Evolutionary conservation across 2,329 filamentous ascomycete genomes (phyloP), one percentile per base, ranked within the genome.

Genomic region (Penicillium sp.): DNA sequence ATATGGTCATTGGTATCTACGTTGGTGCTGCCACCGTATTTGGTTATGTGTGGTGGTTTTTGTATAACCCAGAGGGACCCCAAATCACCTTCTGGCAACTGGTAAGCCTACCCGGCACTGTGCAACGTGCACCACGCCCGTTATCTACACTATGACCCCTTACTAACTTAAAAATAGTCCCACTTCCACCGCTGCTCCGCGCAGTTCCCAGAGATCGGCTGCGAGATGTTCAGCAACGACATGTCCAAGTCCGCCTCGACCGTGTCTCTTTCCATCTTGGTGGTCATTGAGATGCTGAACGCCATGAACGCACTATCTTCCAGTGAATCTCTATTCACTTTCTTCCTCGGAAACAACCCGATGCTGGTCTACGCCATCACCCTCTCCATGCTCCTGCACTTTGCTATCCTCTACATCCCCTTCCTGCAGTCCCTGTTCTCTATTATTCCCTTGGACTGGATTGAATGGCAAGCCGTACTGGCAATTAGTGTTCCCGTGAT

Each of bases 31-130:
- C 94, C 50, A 99, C 94, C 3, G 95, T 99, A 18, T 92, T 89
- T 69, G 94, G 95, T 42, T 99, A 99, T 71, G 93, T 91, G n/a
- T 99, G 94, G 94, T 99, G 92, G 91, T 99, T 97, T 81, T 92
- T 99, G 89, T 96, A 89, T 81, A 93, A 97, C 79, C 78, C 87
- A 8, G 86, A 87, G 63, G 94, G 94, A 0, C 94, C 94, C 21
- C 90, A 96, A 74, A 96, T 99, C 75, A 87, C 81, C 59, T 96
- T 97, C 79, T 89, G 84, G 74, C 91, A 99, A 72, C 81, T 99
- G 63, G 81, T 83, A 75, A 74, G 79, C 74, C 44, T 34, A 13
- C 13, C 28, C 28, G n/a, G n/a, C n/a, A n/a, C n/a, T n/a, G n/a
- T n/a, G n/a, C n/a, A n/a, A n/a, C n/a, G n/a, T n/a, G n/a, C n/a